Evolutionary conservation across 305 asterid species (phyloP).

Genomic region (Fraxinus floribunda): DNA sequence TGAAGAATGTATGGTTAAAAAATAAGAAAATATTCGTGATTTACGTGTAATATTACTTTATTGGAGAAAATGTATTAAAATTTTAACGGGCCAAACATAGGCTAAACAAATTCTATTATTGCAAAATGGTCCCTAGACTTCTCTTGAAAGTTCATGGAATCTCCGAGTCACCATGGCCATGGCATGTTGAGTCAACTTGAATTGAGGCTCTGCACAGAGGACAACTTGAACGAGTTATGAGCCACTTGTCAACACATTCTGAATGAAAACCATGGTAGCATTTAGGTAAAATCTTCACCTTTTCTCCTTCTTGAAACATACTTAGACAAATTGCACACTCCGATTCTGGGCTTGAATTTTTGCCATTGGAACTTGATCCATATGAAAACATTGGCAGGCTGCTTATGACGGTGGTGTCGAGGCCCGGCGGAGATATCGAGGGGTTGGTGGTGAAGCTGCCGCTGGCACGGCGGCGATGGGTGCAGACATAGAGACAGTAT

Average conservation of each 20-base stretch:
- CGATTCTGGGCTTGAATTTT: slow-evolving; percentile 29
- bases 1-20: no score
- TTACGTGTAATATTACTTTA: no score
- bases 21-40: no score
- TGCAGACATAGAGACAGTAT: slow-evolving; percentile 31
- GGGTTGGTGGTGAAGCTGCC: background rate
- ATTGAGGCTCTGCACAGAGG: slow-evolving; percentile 44
- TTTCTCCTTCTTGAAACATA: slow-evolving; percentile 39
- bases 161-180: slow-evolving; percentile 19
- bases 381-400: slow-evolving; percentile 33
- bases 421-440: slow-evolving; percentile 23
- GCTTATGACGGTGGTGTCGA: slow-evolving; percentile 35
- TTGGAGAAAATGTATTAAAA: no score
- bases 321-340: slow-evolving; percentile 52
- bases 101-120: background rate
- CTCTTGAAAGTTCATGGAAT: slow-evolving; percentile 10
- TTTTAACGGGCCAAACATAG: no score
- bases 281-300: slow-evolving; percentile 37
- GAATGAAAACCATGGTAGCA: slow-evolving; percentile 51
- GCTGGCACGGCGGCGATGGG: slow-evolving; percentile 24
- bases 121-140: background rate
- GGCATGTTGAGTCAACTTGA: background rate
- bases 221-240: slow-evolving; percentile 38
- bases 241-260: slow-evolving; percentile 50
- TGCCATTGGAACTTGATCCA: slow-evolving; percentile 15